A percentile compares a stretch with the other conserved stretches of the same genome.
phyloP scores from a whole-genome alignment of 768 basidiomycete genomes.

The Amanita jacksonii region DNA sequence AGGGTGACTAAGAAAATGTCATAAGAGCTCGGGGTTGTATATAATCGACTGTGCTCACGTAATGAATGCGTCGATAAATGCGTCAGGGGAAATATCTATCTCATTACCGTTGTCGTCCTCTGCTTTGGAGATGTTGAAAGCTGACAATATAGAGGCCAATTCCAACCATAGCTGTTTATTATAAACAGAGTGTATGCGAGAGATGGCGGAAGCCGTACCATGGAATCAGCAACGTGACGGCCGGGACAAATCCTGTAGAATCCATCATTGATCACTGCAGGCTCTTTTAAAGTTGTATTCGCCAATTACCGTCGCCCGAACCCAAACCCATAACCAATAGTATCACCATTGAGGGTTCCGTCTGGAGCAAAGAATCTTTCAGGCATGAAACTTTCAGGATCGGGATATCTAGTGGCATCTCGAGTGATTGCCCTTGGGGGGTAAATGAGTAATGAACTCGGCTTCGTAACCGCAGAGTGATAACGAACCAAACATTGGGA shows the following conservation, averaged over 20 bases:
- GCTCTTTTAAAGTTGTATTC: too few species aligned
- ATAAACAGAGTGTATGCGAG: too few species aligned
- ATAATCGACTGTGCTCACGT: not conserved
- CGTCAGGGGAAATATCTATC: not conserved
- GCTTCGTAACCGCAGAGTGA: not conserved
- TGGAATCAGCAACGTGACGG: too few species aligned
- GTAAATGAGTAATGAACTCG: too few species aligned
- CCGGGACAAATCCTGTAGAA: too few species aligned
- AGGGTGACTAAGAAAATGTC: not conserved
- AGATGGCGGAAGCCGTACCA: too few species aligned
- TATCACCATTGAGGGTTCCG: not conserved
- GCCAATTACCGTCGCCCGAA: not conserved
- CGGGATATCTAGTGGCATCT: not conserved
- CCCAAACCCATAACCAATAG: not conserved
- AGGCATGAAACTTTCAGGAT: not conserved
- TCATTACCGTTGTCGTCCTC: not conserved
- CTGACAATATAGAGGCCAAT: not conserved
- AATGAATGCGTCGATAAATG: not conserved
- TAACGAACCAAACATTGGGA: not conserved
- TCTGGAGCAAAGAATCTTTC: constrained; percentile 1
- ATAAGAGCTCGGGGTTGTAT: not conserved
- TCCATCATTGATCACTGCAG: too few species aligned
- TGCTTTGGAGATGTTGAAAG: not conserved
- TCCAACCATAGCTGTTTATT: not conserved
- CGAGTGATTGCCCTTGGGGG: too few species aligned